Evolutionary conservation across 176 grass and related monocot genomes (phyloP), one percentile per base, ranked within the genome.

Genomic region (Oryza brachyantha): DNA sequence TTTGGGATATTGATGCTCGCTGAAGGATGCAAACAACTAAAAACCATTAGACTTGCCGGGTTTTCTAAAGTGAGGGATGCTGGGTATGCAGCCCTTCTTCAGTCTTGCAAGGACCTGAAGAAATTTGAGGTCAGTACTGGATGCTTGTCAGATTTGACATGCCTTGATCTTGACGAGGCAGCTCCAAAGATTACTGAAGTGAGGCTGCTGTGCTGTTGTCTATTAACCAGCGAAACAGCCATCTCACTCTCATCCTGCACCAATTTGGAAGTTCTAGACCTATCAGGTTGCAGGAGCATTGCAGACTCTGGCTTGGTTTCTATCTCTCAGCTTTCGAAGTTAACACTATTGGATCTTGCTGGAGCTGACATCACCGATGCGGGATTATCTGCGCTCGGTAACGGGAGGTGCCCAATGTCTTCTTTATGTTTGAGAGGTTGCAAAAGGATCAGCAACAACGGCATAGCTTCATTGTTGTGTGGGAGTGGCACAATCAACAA

Each of bases 41-140:
- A 90, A 88, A 89, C 95, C 37, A 74, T 98, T 79, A 92, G 95
- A 81, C 84, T 98, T 38, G 85, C 85, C 67, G 89, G 95, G 37
- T 98, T 98, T 35, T 88, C 89, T 72, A 94, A 91, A 86, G 89
- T 98, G 78, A 94, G 92, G 19, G 95, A 98, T 92, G 92, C 95
- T 41, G 95, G 95, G 8, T 98, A 98, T 75, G 85, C 78, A 70
- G 84, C 91, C 22, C 77, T 98, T 87, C 88, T 98, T 59, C 85
- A 92, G 50, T 94, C 81, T 43, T 92, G 92, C 78, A 94, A 94
- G 61, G 89, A 86, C 61, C 84, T 98, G 74, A 91, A 88, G 21
- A 94, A 81, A 81, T 90, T 98, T 77, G 89, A 94, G 81, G 81
- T 98, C 29, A 86, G 84, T 26, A 90, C 91, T 54, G 92, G 83